Base-by-base conservation (phyloP, 1,139 yeast species). In the Meyerozyma carpophila region DNA sequence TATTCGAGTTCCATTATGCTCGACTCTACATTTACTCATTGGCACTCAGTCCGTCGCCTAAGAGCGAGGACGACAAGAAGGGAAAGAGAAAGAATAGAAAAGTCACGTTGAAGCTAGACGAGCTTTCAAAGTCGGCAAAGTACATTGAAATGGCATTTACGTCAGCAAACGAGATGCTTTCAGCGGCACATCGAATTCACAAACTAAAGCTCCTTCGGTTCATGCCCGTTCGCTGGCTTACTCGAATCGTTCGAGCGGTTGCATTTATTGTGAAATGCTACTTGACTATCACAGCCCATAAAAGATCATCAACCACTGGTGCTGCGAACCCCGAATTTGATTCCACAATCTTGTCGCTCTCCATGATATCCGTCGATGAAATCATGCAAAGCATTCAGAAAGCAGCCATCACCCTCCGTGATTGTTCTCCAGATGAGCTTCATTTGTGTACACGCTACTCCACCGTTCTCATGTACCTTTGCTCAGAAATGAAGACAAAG, bases 171-270 rank as follows among this genome's bases (percentile, higher is more conserved):
- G 95, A 86, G 55, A 79, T 88, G 60, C 65, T 90, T 32, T 75
- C 78, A 27, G 84, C 85, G 3, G 88, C 93, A 2, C 80, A 80
- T 44, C 67, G 95, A 37, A 82, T 88, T 3, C 89, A 84, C 55
- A 71, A 73, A 47, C 66, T 84, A 48, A 79, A 77, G 49, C 66
- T 83, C 68, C 66, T 88, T 43, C 70, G 82, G 48, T 85, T 77
- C 56, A 88, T 91, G 81, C 96, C 98, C 0, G 91, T 89, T 11
- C 70, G 96, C 50, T 90, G 96, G 96, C 82, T 86, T 5, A 85
- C 90, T 1, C 71, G 96, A 47, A 81, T 89, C 32, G 91, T 91
- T n/a, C 78, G 94, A 53, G 90, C 96, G 0, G 91, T 89, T 6
- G 94, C 96, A 2, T 91, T 90, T 58, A 77, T 91, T 44, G 95